Evolutionary conservation across 2,329 filamentous ascomycete genomes (phyloP).

Genomic region (Macrophomina phaseolina): DNA sequence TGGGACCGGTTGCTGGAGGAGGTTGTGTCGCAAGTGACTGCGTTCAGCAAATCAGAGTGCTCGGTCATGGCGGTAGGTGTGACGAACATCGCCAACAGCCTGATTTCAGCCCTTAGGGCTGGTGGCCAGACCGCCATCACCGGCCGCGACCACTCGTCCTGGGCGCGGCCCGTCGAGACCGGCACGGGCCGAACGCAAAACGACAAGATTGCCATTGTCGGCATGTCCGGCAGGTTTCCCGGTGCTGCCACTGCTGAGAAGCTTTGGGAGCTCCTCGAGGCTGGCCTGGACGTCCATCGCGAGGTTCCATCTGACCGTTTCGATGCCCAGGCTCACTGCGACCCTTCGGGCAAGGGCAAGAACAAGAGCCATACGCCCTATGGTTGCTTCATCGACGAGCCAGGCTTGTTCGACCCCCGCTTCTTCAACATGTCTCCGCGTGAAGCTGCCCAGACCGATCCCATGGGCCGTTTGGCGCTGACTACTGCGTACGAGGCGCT

Average conservation of each 20-base stretch:
- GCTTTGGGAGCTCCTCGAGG: conserved; percentile 76
- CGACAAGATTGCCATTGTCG: conserved; percentile 83
- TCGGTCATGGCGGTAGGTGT: conserved; percentile 57
- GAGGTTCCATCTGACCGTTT: conserved; percentile 74
- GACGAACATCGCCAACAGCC: conserved; percentile 60
- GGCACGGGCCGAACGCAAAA: conserved; percentile 54
- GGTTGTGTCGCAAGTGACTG: conserved; percentile 53
- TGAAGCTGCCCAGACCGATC: conserved; percentile 80
- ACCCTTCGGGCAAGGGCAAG: conserved; percentile 72
- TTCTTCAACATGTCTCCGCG: conserved; percentile 89
- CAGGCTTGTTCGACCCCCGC: conserved; percentile 77
- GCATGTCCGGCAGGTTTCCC: conserved; percentile 79
- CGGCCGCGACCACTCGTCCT: conserved; percentile 52
- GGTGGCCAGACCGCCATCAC: conserved; percentile 53
- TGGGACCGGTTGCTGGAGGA: conserved; percentile 58
- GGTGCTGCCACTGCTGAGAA: conserved; percentile 73
- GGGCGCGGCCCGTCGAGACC: conserved; percentile 42
- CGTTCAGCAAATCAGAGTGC: conserved; percentile 47
- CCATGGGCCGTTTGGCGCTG: conserved; percentile 78
- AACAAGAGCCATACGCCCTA: conserved; percentile 80
- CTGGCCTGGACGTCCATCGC: conserved; percentile 76
- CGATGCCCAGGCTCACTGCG: conserved; percentile 72
- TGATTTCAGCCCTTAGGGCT: conserved; percentile 60
- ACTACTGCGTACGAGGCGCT: conserved; percentile 81
- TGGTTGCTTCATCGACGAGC: conserved; percentile 77